Evolutionary conservation across 345 rosid genomes (phyloP).

Genomic region (Citrus unshiu): DNA sequence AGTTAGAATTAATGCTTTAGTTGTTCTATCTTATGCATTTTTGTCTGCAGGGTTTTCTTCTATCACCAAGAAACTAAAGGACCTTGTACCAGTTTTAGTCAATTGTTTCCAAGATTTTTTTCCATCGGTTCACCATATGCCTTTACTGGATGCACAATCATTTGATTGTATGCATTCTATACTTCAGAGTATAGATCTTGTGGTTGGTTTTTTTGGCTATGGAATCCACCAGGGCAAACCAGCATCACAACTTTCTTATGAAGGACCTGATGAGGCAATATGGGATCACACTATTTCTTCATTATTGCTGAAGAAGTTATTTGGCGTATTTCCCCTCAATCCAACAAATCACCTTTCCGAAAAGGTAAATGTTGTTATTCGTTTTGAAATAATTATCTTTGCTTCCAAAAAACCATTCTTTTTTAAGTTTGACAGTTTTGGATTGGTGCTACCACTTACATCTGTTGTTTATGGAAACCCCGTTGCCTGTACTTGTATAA

Average conservation of each 20-base stretch:
- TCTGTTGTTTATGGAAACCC: background rate
- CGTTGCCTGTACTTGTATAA: background rate
- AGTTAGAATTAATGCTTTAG: background rate
- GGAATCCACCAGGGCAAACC: constrained; percentile 23
- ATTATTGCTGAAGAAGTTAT: constrained; percentile 50
- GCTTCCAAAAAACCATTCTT: background rate
- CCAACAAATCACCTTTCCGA: constrained; percentile 36
- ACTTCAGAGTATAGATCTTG: constrained; percentile 60
- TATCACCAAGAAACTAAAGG: constrained; percentile 49
- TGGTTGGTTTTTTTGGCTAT: constrained; percentile 39
- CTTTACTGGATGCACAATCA: constrained; percentile 45
- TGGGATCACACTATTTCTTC: constrained; percentile 48
- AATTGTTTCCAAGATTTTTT: constrained; percentile 68
- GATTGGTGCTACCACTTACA: background rate
- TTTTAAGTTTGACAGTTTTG: background rate
- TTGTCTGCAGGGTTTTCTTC: constrained; percentile 41
- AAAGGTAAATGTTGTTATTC: constrained; percentile 40
- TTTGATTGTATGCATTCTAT: constrained; percentile 57
- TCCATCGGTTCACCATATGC: constrained; percentile 42
- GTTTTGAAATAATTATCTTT: background rate
- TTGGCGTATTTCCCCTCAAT: constrained; percentile 55
- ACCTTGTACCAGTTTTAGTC: constrained; percentile 63
- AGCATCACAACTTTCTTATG: constrained; percentile 24
- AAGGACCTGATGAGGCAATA: constrained; percentile 24
- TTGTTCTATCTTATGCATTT: constrained; percentile 5